Evolutionary conservation across 2,329 filamentous ascomycete genomes (phyloP).

Genomic region (Leptographium procerum): DNA sequence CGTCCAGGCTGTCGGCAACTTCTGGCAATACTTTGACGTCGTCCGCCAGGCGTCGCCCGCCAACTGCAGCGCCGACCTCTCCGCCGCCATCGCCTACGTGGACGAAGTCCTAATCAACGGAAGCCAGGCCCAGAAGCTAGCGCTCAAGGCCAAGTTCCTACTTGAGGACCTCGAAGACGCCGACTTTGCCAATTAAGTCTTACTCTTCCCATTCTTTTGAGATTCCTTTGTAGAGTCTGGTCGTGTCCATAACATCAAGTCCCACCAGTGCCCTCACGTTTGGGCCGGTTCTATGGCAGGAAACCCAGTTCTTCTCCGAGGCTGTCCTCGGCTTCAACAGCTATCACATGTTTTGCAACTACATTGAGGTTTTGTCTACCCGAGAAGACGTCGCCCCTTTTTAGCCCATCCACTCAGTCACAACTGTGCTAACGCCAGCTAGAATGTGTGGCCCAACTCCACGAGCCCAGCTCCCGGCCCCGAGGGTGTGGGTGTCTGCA

Average conservation of each 20-base stretch:
- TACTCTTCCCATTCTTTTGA: too few relatives aligned
- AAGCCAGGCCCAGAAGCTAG: constrained; percentile 24
- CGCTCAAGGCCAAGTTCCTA: constrained; percentile 38
- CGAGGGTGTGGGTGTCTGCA: constrained; percentile 36
- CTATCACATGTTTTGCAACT: constrained; percentile 39
- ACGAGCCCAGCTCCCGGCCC: constrained; percentile 31
- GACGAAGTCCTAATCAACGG: constrained; percentile 31
- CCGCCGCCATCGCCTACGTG: constrained; percentile 36
- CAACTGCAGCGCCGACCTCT: constrained; percentile 44
- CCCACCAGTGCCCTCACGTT: constrained; percentile 32
- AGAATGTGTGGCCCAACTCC: constrained; percentile 27
- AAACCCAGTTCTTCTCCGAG: constrained; percentile 16
- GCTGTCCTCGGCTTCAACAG: constrained; percentile 26
- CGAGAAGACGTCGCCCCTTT: too few relatives aligned
- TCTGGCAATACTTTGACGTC: constrained; percentile 40
- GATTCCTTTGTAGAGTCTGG: too few relatives aligned
- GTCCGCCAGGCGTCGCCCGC: constrained; percentile 35
- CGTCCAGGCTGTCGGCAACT: constrained; percentile 38
- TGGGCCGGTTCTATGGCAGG: constrained; percentile 47
- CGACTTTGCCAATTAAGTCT: constrained; percentile 26
- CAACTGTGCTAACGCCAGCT: neutral
- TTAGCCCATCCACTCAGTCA: neutral
- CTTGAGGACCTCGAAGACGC: constrained; percentile 31
- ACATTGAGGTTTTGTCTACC: constrained; percentile 23
- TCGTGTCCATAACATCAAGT: too few relatives aligned